Percentiles rank a stretch among this genome's conserved stretches.
phyloP scores from a whole-genome alignment of 140 eudicot genomes.

The Anethum foeniculum region DNA sequence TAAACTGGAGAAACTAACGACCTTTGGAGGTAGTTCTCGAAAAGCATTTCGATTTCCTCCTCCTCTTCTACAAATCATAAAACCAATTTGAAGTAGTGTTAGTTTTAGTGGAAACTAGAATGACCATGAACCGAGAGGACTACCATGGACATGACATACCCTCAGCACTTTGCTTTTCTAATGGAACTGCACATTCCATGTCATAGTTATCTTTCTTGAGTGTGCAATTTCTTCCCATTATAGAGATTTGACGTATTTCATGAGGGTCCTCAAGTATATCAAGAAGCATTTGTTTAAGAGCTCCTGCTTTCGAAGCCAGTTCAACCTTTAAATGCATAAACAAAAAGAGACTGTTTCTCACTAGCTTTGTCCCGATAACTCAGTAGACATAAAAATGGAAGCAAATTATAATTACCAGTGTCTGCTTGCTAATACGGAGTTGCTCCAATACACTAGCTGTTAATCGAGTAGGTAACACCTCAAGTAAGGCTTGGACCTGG shows the following conservation, averaged over 20 bases:
- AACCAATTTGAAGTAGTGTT: not conserved
- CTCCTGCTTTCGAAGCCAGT: slow-evolving; percentile 86
- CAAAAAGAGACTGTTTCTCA: slow-evolving; percentile 4
- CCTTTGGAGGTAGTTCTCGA: slow-evolving; percentile 97
- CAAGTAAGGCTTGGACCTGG: slow-evolving; percentile 81
- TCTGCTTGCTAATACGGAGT: slow-evolving; percentile 92
- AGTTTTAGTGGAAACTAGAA: not conserved
- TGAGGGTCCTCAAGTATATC: slow-evolving; percentile 95
- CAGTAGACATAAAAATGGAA: slow-evolving; percentile 4
- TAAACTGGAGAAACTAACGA: slow-evolving; percentile 5
- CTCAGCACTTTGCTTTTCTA: slow-evolving; percentile 85
- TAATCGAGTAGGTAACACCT: slow-evolving; percentile 82
- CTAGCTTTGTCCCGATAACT: slow-evolving; percentile 1
- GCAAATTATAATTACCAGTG: slow-evolving; percentile 42
- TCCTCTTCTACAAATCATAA: slow-evolving; percentile 67
- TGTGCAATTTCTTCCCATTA: slow-evolving; percentile 84
- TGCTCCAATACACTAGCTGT: slow-evolving; percentile 83
- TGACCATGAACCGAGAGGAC: slow-evolving; percentile 6
- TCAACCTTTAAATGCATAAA: slow-evolving; percentile 51
- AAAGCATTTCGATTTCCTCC: slow-evolving; percentile 96
- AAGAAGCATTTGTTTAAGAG: slow-evolving; percentile 92
- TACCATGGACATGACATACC: slow-evolving; percentile 38
- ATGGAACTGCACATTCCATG: slow-evolving; percentile 66
- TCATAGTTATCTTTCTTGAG: slow-evolving; percentile 33
- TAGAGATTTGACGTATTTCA: slow-evolving; percentile 86